Evolutionary conservation across 257 asterid genomes (phyloP).

Genomic region (Solanum medicagineum): DNA sequence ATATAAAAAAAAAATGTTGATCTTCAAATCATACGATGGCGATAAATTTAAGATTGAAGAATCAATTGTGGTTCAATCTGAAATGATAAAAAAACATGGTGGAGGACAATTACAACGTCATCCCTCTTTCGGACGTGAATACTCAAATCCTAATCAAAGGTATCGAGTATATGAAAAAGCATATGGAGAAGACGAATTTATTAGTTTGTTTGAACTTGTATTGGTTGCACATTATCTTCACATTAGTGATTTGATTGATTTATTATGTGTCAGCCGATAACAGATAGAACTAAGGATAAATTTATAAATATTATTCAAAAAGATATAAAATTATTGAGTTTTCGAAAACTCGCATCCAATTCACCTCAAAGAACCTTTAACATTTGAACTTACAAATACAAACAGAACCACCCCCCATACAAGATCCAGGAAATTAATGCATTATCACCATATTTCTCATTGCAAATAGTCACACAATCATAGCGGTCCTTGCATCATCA

Average conservation of each 20-base stretch:
- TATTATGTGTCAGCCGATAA: background rate
- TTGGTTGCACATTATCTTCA: slow-evolving; percentile 4
- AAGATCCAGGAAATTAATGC: background rate
- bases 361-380: too few relatives aligned
- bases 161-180: background rate
- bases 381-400: background rate
- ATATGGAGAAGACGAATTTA: background rate
- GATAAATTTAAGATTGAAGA: background rate
- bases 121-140: slow-evolving; percentile 1
- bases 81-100: background rate
- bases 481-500: background rate
- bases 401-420: background rate
- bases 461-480: background rate
- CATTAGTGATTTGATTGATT: background rate
- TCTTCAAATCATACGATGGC: background rate
- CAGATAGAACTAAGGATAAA: background rate
- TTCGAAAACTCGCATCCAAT: too few relatives aligned
- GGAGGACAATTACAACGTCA: background rate
- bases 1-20: background rate
- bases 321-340: background rate
- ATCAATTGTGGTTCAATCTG: background rate
- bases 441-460: background rate
- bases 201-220: background rate
- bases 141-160: background rate
- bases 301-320: background rate